Evolutionary conservation across 106 monocot species (phyloP), one percentile per base, ranked within the genome.

Genomic region (Vanilla planifolia): DNA sequence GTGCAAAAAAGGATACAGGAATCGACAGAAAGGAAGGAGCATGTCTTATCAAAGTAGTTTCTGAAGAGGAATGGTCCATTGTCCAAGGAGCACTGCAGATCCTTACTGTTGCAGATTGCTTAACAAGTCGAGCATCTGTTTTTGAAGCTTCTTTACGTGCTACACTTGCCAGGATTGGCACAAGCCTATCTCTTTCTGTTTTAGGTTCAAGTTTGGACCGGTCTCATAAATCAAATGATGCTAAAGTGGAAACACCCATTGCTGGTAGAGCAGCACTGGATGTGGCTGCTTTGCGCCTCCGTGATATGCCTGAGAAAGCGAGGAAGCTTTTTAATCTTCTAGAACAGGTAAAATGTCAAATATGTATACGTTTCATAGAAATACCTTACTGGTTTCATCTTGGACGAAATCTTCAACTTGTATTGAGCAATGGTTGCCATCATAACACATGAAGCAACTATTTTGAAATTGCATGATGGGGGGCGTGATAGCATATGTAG

Each of bases 41-140:
- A 66, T 61, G 69, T 15, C 64, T 80, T 65, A 72, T 79, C 58
- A 80, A 89, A 53, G 73, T 91, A 71, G 91, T 91, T 5, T 88
- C 88, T 65, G 96, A 98, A 69, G 96, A 98, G 55, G 96, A 98
- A 60, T 98, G 96, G 96, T 92, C 96, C 36, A 98, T 92, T 52
- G 85, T 98, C 23, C 96, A 98, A 69, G 96, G 92, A 39, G 88
- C 96, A 53, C 62, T 98, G 63, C 96, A 98, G 75, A 98, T 98
- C 75, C 84, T 98, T 48, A 98, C 96, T 43, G 96, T 98, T 71
- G 84, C 96, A 13, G 88, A 92, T 73, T 84, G 96, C 64, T 59
- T 98, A 60, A 88, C 91, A 1, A 82, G 77, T 72, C 79, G 92
- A 75, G 55, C 88, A 44, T 88, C 96, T 13, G 96, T 98, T 59